A percentile compares a stretch with the other conserved stretches of the same genome.
These are phyloP conservation scores for Arthrobotrys megalospora DNA, from an alignment of 2,329 filamentous ascomycete species.

Conservation along the genomic window DNA sequence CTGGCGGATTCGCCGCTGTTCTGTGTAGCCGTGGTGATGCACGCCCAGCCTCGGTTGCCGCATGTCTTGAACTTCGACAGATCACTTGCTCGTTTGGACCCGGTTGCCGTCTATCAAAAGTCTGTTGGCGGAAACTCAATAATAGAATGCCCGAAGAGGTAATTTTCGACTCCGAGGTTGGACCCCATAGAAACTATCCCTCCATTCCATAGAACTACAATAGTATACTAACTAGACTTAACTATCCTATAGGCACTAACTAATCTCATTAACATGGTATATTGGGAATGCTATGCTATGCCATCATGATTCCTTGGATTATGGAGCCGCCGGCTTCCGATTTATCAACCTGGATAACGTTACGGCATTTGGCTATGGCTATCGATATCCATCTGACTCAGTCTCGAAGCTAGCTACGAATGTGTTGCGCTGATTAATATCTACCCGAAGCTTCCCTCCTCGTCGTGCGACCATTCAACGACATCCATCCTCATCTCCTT, in stretches of 20 bases:
- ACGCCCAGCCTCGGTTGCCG: not conserved
- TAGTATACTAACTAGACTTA: too few relatives aligned
- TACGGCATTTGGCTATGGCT: not conserved
- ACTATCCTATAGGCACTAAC: too few relatives aligned
- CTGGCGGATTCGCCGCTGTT: conserved; percentile 1
- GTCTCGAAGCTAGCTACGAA: not conserved
- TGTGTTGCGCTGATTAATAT: conserved; percentile 53
- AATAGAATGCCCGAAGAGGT: conserved; percentile 8
- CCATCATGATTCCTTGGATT: not conserved
- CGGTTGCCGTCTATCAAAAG: not conserved
- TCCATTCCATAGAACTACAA: too few relatives aligned
- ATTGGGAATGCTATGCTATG: too few relatives aligned
- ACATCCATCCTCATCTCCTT: conserved; percentile 19
- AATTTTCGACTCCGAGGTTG: conserved; percentile 7
- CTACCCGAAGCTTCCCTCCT: not conserved
- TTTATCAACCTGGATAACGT: not conserved
- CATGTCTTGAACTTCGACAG: conserved; percentile 8
- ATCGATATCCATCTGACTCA: conserved; percentile 21
- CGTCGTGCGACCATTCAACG: conserved; percentile 29
- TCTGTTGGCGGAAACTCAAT: not conserved
- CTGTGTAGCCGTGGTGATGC: not conserved
- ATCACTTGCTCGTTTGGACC: conserved; percentile 3
- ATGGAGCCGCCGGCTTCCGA: not conserved
- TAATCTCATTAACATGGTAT: too few relatives aligned
- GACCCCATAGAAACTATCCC: not conserved